phyloP scores from a whole-genome alignment of 176 grass and related monocot species.

The Oryza glaberrima region DNA sequence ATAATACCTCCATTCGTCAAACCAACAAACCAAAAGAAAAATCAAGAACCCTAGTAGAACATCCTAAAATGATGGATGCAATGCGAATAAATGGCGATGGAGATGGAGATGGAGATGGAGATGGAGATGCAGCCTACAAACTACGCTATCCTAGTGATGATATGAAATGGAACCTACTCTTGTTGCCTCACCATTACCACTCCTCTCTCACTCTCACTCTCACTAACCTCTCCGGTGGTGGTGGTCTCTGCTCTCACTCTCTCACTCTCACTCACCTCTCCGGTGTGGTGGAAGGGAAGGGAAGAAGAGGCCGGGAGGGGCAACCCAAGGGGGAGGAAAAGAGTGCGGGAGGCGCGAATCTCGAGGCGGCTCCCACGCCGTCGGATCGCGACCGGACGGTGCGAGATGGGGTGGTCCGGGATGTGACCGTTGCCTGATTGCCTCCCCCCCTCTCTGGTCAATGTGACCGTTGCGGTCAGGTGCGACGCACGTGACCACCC shows the following conservation, averaged over 20 bases:
- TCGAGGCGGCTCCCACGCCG: background rate
- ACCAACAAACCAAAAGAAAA: background rate
- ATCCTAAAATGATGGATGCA: background rate
- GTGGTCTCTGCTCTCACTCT: constrained; percentile 31
- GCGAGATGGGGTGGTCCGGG: background rate
- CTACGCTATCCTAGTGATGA: constrained; percentile 46
- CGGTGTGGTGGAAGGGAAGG: background rate
- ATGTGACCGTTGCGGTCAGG: constrained; percentile 86
- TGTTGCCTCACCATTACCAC: constrained; percentile 54
- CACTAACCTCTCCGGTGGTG: background rate
- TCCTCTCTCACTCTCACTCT: constrained; percentile 8
- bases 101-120: background rate
- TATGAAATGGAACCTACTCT: background rate
- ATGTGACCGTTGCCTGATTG: constrained; percentile 71
- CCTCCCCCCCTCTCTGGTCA: constrained; percentile 22
- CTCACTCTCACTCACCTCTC: background rate
- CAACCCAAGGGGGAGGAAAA: constrained; percentile 34
- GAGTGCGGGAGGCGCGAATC: constrained; percentile 37
- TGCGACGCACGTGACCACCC: constrained; percentile 59
- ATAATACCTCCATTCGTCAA: constrained; percentile 30
- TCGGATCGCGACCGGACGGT: constrained; percentile 59
- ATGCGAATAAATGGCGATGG: background rate
- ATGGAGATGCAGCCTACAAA: constrained; percentile 30
- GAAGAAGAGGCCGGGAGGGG: constrained; percentile 47
- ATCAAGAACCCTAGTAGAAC: background rate